phyloP scores from a whole-genome alignment of 148 eudicot species.

The Vaccinium myrtillus region DNA sequence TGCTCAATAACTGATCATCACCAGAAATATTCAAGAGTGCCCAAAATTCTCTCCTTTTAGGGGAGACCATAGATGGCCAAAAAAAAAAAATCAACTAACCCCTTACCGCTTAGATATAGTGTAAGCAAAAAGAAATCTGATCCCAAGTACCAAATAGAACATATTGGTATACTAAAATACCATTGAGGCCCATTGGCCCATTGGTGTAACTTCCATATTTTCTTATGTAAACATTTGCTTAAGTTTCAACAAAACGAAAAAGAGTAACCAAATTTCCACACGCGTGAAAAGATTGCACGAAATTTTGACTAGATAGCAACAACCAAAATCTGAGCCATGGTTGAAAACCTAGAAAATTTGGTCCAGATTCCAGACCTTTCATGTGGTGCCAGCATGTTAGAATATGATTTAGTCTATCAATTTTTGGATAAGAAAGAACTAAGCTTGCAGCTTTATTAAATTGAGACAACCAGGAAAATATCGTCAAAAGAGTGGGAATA shows the following conservation, averaged over 20 bases:
- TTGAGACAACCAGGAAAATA: neutral
- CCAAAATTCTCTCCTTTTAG: no score
- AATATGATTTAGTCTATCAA: neutral
- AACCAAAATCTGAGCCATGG: no score
- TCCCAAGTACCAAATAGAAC: conserved; percentile 1
- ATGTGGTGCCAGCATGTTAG: neutral
- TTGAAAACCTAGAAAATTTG: conserved; percentile 1
- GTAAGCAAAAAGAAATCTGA: neutral
- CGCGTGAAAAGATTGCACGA: neutral
- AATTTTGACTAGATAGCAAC: neutral
- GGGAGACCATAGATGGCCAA: no score
- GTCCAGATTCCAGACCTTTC: neutral
- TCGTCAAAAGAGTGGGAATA: conserved; percentile 9
- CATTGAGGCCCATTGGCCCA: neutral
- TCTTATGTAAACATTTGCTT: neutral
- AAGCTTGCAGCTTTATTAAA: neutral
- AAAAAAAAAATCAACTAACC: neutral
- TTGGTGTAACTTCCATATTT: neutral
- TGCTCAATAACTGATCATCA: neutral
- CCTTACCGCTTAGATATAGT: neutral
- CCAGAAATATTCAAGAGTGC: neutral
- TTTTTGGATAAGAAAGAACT: neutral
- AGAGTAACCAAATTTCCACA: neutral
- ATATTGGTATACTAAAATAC: neutral
- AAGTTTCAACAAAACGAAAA: neutral